Percentiles rank a stretch among this genome's conserved stretches.
Conservation (phyloP, 495 filamentous ascomycete species). For the Cercophora scortea region DNA sequence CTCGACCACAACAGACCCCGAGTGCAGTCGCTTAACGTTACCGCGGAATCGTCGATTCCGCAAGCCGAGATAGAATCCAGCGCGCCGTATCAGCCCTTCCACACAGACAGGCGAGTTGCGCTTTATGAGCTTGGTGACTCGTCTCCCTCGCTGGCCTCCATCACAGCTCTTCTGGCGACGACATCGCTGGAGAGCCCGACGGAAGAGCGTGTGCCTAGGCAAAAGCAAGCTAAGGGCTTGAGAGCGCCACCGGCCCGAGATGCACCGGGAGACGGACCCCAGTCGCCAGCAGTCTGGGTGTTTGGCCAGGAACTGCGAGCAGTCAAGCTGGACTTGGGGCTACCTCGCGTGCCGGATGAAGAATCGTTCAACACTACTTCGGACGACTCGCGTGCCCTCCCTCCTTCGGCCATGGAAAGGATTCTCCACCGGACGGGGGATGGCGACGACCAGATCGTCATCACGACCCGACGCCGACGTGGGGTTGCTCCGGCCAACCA, state of each 20-base stretch:
- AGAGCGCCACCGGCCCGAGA: slow-evolving; percentile 2
- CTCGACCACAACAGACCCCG: slow-evolving; percentile 25
- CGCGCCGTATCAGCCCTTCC: slow-evolving; percentile 83
- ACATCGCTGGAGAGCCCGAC: slow-evolving; percentile 20
- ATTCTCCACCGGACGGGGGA: slow-evolving; percentile 55
- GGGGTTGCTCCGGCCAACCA: slow-evolving; percentile 39
- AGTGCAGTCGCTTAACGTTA: slow-evolving; percentile 19
- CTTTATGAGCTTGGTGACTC: slow-evolving; percentile 41
- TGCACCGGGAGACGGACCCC: not conserved
- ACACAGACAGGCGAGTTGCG: slow-evolving; percentile 72
- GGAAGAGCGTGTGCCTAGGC: slow-evolving; percentile 2
- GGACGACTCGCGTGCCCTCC: slow-evolving; percentile 43
- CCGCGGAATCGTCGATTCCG: slow-evolving; percentile 53
- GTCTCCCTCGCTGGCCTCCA: not conserved
- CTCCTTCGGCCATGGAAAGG: slow-evolving; percentile 49
- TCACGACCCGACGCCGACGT: slow-evolving; percentile 67
- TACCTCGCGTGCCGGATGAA: slow-evolving; percentile 43
- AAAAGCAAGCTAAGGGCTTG: slow-evolving; percentile 12
- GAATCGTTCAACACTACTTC: slow-evolving; percentile 43
- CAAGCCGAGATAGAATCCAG: slow-evolving; percentile 92
- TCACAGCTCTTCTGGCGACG: slow-evolving; percentile 14
- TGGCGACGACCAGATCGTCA: slow-evolving; percentile 64
- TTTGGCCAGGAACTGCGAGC: slow-evolving; percentile 60
- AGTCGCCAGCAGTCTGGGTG: slow-evolving; percentile 45
- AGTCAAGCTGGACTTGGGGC: slow-evolving; percentile 54